A percentile compares a stretch with the other conserved stretches of the same genome.
Conservation (phyloP, 2,329 filamentous ascomycete genomes). For the Paecilomyces niveus region DNA sequence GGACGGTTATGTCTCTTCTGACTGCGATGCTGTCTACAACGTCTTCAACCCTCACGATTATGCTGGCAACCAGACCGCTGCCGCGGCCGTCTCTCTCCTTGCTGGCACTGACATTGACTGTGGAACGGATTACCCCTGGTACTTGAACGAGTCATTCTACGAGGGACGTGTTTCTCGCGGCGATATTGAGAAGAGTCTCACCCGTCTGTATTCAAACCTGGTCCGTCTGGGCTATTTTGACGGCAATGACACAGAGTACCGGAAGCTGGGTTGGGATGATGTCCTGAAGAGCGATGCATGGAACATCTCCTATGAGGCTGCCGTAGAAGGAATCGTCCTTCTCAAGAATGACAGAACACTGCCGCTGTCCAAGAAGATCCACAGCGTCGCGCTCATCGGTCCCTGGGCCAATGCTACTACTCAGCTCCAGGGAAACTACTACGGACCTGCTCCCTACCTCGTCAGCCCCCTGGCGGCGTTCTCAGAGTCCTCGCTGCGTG, state of each 20-base stretch:
- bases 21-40: slow-evolving; percentile 58
- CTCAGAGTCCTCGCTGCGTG: slow-evolving; percentile 37
- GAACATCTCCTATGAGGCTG: slow-evolving; percentile 50
- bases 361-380: slow-evolving; percentile 34
- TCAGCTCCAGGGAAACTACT: slow-evolving; percentile 56
- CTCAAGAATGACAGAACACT: slow-evolving; percentile 48
- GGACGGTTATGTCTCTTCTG: slow-evolving; percentile 55
- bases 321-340: slow-evolving; percentile 40
- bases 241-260: slow-evolving; percentile 38
- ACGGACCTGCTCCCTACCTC: slow-evolving; percentile 49
- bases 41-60: slow-evolving; percentile 51
- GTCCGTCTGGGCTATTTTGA: slow-evolving; percentile 49
- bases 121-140: slow-evolving; percentile 42
- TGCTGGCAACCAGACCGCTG: slow-evolving; percentile 35
- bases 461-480: slow-evolving; percentile 49
- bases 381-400: slow-evolving; percentile 49
- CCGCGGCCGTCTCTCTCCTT: slow-evolving; percentile 42
- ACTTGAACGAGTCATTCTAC: slow-evolving; percentile 38
- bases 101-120: slow-evolving; percentile 51
- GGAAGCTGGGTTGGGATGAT: slow-evolving; percentile 47
- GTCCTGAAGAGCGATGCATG: slow-evolving; percentile 50
- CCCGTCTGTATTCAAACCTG: slow-evolving; percentile 44
- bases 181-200: slow-evolving; percentile 41
- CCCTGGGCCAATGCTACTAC: slow-evolving; percentile 52
- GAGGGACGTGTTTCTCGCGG: slow-evolving; percentile 39